Evolutionary conservation across 1,284 basidiomycete genomes (phyloP).

Genomic region (Abortiporus biennis): DNA sequence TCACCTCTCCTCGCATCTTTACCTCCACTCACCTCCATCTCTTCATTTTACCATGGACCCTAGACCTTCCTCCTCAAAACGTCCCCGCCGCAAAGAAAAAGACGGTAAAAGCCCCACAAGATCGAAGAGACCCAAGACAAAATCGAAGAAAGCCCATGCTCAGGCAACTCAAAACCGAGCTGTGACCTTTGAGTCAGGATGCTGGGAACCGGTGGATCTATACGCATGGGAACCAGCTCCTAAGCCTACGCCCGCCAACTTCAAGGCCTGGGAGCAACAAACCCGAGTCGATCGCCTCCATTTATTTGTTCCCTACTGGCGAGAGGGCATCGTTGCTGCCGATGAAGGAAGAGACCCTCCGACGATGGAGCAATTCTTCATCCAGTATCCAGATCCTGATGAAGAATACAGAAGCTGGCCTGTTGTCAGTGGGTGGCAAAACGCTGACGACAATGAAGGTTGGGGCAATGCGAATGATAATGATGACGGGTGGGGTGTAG

Average conservation of each 20-base stretch:
- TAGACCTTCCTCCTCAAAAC: not conserved
- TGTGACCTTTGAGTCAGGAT: too few relatives aligned
- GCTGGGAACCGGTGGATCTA: constrained; percentile 1
- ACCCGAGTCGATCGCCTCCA: constrained; percentile 6
- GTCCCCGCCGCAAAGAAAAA: not conserved
- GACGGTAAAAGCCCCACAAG: not conserved
- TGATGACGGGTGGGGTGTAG: constrained; percentile 5
- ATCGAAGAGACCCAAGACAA: not conserved
- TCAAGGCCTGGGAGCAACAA: constrained; percentile 10
- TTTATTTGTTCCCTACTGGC: constrained; percentile 13
- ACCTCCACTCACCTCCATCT: not conserved
- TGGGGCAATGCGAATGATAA: constrained; percentile 5
- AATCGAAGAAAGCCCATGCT: too few relatives aligned
- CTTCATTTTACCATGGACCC: not conserved
- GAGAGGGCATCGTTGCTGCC: constrained; percentile 11
- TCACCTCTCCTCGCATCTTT: not conserved
- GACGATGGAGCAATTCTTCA: constrained; percentile 12
- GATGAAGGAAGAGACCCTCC: constrained; percentile 8
- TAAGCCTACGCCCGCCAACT: not conserved
- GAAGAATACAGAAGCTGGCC: too few relatives aligned
- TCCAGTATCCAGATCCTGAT: constrained; percentile 5
- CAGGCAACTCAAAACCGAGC: too few relatives aligned
- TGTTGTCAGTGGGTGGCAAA: not conserved
- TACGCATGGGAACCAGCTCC: constrained; percentile 1
- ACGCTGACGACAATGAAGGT: not conserved